These are phyloP conservation scores for Neurospora sp. DNA, from an alignment of 2,329 filamentous ascomycete genomes.

Conservation along the genomic window DNA sequence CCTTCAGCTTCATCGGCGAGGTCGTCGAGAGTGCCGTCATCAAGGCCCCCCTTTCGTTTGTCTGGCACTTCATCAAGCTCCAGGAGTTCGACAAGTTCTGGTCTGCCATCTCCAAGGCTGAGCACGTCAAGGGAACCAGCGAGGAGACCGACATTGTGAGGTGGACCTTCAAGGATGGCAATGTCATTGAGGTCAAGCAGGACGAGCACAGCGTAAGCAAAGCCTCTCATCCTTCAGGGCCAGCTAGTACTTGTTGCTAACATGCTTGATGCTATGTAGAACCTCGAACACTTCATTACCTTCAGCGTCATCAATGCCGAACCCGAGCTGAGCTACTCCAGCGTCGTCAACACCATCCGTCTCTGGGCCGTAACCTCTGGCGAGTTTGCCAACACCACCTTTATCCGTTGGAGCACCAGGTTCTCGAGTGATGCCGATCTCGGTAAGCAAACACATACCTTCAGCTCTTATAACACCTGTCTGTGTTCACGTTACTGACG, in stretches of 20 bases:
- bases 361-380: conserved; percentile 58
- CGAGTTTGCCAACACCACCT: conserved; percentile 53
- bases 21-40: conserved; percentile 40
- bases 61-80: conserved; percentile 70
- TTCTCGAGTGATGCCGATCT: conserved; percentile 64
- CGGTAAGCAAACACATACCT: conserved; percentile 35
- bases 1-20: conserved; percentile 18
- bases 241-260: neutral
- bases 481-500: conserved; percentile 1
- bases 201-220: conserved; percentile 59
- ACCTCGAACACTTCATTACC: conserved; percentile 66
- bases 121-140: conserved; percentile 52
- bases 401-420: conserved; percentile 58
- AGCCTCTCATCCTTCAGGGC: conserved; percentile 1
- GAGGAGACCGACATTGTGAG: conserved; percentile 58
- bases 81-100: conserved; percentile 60
- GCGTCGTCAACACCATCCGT: conserved; percentile 57
- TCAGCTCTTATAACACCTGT: neutral
- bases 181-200: conserved; percentile 61
- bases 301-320: conserved; percentile 61
- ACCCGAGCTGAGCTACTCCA: conserved; percentile 56
- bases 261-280: conserved; percentile 27
- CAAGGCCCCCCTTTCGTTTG: conserved; percentile 52
- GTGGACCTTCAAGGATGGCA: conserved; percentile 64
- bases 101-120: conserved; percentile 50